A percentile compares a stretch with the other conserved stretches of the same genome.
Evolutionary conservation across 805 yeast species (phyloP).

Genomic region (Candida orba): DNA sequence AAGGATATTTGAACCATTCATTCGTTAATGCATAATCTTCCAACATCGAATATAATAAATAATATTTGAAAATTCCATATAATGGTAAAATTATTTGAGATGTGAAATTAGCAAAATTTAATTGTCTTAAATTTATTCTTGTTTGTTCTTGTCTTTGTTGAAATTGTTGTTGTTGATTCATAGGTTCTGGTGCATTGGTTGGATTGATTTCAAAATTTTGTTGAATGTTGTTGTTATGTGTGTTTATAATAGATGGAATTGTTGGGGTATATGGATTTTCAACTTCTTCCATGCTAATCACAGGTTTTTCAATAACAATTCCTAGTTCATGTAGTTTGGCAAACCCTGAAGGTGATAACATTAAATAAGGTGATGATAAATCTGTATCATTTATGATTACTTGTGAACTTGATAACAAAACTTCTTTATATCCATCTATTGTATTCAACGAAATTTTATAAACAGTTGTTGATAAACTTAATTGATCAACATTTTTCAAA

Average conservation of each 20-base stretch:
- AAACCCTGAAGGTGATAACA: slow-evolving; percentile 23
- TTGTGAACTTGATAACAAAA: slow-evolving; percentile 20
- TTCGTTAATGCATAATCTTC: not conserved
- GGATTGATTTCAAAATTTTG: not conserved
- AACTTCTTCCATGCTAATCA: slow-evolving; percentile 3
- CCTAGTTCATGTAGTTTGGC: slow-evolving; percentile 17
- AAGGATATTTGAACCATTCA: not conserved
- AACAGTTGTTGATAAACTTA: slow-evolving; percentile 4
- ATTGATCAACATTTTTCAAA: slow-evolving; percentile 17
- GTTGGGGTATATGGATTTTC: not conserved
- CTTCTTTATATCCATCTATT: slow-evolving; percentile 8
- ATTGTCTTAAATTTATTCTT: not conserved
- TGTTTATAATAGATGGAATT: not conserved
- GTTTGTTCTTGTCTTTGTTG: not conserved
- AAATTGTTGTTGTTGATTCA: not conserved
- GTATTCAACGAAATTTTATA: slow-evolving; percentile 14
- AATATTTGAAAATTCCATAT: not conserved
- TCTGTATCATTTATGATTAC: slow-evolving; percentile 20
- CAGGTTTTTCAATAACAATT: slow-evolving; percentile 15
- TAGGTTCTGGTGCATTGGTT: too few species aligned
- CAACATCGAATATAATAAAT: not conserved
- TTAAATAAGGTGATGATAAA: slow-evolving; percentile 19
- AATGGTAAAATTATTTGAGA: not conserved
- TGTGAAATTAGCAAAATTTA: not conserved
- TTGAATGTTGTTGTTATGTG: not conserved